Base-by-base conservation (phyloP, 257 asterid species). In the Petunia axillaris region DNA sequence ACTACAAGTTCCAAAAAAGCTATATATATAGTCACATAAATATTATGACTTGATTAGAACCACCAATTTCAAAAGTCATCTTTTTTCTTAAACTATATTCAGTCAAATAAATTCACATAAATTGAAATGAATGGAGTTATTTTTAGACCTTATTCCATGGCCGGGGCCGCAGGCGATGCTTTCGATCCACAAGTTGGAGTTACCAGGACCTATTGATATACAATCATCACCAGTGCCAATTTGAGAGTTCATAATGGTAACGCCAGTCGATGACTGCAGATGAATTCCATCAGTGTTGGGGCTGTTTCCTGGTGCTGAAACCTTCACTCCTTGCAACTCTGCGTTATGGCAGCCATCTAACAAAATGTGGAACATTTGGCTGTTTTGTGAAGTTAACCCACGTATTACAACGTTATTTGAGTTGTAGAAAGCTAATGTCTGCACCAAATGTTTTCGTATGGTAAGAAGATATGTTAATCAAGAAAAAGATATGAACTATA, bases 251-350 rank as follows among this genome's bases (percentile, higher is more conserved):
- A 64, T 13, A 50, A 91, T 85, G 0, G 84, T 43, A 13, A 91
- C 87, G 0, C 76, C 76, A 0, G 41, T 79, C 9, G 95, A 91
- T 11, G 75, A 38, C 57, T 85, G 86, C 0, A 91, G 81, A 7
- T 91, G 95, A 58, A 91, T 84, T 6, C 93, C 95, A 13, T 91
- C 95, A 0, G 93, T 91, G 75, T 89, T 88, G 0, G 93, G 95
- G 57, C 93, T 91, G 9, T 81, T 44, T 37, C 64, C 82, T 0
- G 86, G 74, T 5, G 95, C 92, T n/a, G 50, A 37, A 58, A 86
- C 39, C 7, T 76, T 80, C 25, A 85, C 78, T 40, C 83, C 88
- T 76, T 80, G 83, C 64, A 91, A 5, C 81, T 60, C 76, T 39
- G 82, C 88, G 48, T 86, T 85, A 39, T 85, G 37, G 81, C 92